phyloP scores from a whole-genome alignment of 164 flowering plant species.

The Magnolia officinalis region DNA sequence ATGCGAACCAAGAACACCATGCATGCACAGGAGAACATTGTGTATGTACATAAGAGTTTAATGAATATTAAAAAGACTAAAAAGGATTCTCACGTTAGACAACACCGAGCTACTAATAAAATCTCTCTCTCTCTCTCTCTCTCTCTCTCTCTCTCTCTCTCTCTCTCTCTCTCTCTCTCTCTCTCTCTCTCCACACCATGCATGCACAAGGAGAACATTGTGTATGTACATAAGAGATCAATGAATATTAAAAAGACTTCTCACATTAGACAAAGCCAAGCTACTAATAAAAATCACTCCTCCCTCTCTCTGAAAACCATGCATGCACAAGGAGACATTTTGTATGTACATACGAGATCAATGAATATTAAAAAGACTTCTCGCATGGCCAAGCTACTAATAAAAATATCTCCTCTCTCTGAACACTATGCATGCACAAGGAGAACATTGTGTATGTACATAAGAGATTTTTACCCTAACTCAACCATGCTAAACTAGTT shows the following conservation, averaged over 20 bases:
- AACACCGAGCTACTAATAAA: not conserved
- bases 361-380: not conserved
- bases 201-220: not conserved
- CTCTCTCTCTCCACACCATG: not conserved
- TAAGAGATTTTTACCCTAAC: no score
- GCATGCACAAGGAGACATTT: no score
- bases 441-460: no score
- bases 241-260: not conserved
- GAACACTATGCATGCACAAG: no score
- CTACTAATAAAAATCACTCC: not conserved
- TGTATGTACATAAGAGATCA: not conserved
- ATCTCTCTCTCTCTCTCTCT: no score
- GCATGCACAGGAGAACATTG: not conserved
- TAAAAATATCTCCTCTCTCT: not conserved
- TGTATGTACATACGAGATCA: not conserved
- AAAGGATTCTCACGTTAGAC: not conserved
- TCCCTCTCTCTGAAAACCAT: not conserved
- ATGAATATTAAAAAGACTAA: not conserved
- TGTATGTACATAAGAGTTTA: not conserved
- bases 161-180: no score
- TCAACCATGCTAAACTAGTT: no score
- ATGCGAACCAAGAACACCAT: not conserved
- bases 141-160: no score
- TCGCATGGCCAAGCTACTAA: not conserved
- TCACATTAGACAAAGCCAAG: not conserved